Evolutionary conservation across 306 rosid genomes (phyloP), one percentile per base, ranked within the genome.

Genomic region (Castanopsis chinensis): DNA sequence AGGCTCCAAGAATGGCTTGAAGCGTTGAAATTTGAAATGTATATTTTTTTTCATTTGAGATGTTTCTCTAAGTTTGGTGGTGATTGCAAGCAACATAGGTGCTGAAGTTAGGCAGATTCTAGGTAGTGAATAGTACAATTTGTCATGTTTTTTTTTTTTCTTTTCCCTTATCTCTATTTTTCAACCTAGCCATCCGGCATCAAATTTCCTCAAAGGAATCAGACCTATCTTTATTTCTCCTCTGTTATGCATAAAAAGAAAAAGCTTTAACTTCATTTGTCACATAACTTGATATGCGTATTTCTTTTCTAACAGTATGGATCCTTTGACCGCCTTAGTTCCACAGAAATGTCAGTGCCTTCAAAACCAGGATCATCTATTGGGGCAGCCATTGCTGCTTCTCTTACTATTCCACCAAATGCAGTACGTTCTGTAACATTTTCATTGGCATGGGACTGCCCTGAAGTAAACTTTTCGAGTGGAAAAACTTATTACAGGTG

Each of bases 351-450:
- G 8, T 63, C 90, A 21, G 54, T 77, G 78, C 91, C 93, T 75
- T 90, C 99, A 57, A 88, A 90, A 85, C 87, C 86, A 30, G 97
- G 97, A 77, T 94, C 97, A 69, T 90, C 99, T 77, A 90, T 92
- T 63, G 99, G 97, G 80, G 99, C 99, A 75, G 99, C 99, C 76
- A 78, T 94, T 84, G 90, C 99, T 76, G 99, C 99, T 25, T 90
- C 99, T 69, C 71, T 92, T 83, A 86, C 87, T 45, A 58, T 94
- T 81, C 97, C 97, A 70, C 45, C 97, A 3, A 73, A 71, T 77
- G 87, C 86, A 53, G 88, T 87, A 28, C 91, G 93, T 15, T 83
- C 78, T 18, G 95, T 90, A 77, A 94, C 97, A 78, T 94, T 94
- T 85, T 92, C 99, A 53, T 76, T 94, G 90, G 92, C 97, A 73